Evolutionary conservation across 768 basidiomycete genomes (phyloP).

Genomic region (Galerina marginata): DNA sequence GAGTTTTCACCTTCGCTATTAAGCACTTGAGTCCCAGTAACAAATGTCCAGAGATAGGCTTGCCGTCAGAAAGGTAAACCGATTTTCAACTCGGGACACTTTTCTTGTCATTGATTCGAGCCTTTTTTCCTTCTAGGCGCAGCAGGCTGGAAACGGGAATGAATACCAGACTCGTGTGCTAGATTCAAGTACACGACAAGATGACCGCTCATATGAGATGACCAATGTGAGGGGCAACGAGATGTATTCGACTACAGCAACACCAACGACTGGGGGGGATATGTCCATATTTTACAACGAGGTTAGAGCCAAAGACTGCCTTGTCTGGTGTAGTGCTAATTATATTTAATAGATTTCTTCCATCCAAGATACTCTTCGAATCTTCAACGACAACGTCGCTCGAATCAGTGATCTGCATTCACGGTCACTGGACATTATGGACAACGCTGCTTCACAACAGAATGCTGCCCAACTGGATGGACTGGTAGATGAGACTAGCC

Average conservation of each 20-base stretch:
- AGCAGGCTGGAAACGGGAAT: constrained; percentile 62
- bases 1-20: constrained; percentile 21
- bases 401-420: constrained; percentile 77
- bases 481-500: constrained; percentile 74
- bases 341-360: constrained; percentile 62
- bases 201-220: constrained; percentile 73
- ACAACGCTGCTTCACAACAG: constrained; percentile 66
- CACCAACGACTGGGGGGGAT: constrained; percentile 44
- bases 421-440: constrained; percentile 78
- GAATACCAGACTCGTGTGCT: constrained; percentile 52
- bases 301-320: constrained; percentile 40
- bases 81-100: constrained; percentile 5
- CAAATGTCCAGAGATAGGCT: constrained; percentile 89
- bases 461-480: constrained; percentile 69
- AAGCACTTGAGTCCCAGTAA: constrained; percentile 2
- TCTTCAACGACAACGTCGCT: constrained; percentile 72
- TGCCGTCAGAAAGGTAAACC: constrained; percentile 76
- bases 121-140: constrained; percentile 52
- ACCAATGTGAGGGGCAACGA: constrained; percentile 66
- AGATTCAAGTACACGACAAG: constrained; percentile 74
- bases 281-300: constrained; percentile 80
- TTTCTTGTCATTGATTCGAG: constrained; percentile 16
- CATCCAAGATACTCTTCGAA: constrained; percentile 71
- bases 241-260: constrained; percentile 44
- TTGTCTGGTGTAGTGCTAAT: not conserved